Base-by-base conservation (phyloP, 495 filamentous ascomycete genomes). In the Penicillium ucsense region DNA sequence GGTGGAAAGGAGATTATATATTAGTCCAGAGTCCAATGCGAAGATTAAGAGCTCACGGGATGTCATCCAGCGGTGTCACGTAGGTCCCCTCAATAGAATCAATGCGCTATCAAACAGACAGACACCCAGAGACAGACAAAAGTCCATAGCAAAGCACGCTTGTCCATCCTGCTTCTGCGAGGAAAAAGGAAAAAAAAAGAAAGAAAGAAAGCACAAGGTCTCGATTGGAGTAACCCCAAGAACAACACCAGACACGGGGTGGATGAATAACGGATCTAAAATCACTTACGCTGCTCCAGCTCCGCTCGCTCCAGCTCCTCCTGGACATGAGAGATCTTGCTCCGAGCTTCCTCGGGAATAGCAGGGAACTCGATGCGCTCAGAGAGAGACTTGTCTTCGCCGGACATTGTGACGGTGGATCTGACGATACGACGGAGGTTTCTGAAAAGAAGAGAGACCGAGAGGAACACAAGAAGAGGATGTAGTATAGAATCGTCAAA, bases 221-320 rank as follows among this genome's bases (percentile, higher is more conserved):
- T 2, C 20, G 20, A 20, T 20, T 20, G 20, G 20, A 20, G 20
- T 20, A 2, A 20, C 20, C 20, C 20, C 20, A 20, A 20, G 20
- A 1, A 20, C 2, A 20, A 20, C 20, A 20, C 20, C 20, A 20
- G 20, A 20, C 20, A 20, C 20, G 20, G 20, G 20, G 20, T 1
- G 9, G 5, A 2, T 8, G 36, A 12, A 38, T 9, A 12, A 4
- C 10, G 36, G n/a, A 20, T 3, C 4, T 9, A 4, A 41, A n/a
- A 0, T 41, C 8, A 70, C 70, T 49, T 60, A 73, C 70, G 35
- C 52, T 68, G 63, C 48, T 72, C 67, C 50, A 72, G 54, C 52
- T 70, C 67, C 6, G 60, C 63, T 31, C 63, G 60, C 31, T 50
- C 30, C 32, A 70, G 70, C 53, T 70, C 49, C 54, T 72, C 59